Conservation (phyloP, 495 filamentous ascomycete species). For the Articulospora tetracladia region DNA sequence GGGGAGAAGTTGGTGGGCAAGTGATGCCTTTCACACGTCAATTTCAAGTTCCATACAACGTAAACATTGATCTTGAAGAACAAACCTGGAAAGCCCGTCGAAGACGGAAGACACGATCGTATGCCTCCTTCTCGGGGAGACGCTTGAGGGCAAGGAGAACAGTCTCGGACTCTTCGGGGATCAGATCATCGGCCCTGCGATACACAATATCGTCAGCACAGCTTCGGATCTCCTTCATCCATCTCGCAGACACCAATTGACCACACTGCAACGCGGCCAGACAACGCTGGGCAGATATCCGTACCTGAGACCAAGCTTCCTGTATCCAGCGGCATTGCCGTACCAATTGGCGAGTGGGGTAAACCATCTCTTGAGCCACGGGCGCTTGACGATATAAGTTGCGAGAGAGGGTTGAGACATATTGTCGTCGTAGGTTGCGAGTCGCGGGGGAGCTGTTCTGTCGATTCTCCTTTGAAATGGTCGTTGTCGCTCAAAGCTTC, state of each 20-base stretch:
- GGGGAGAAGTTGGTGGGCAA: conserved; percentile 75
- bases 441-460: conserved; percentile 15
- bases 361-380: conserved; percentile 77
- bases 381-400: conserved; percentile 70
- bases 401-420: conserved; percentile 75
- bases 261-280: background rate
- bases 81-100: conserved; percentile 90
- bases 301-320: conserved; percentile 88
- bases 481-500: conserved; percentile 11
- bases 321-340: conserved; percentile 79
- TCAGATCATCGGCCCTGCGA: conserved; percentile 83
- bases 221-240: background rate
- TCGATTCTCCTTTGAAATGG: background rate
- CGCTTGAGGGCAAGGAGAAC: conserved; percentile 87
- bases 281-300: conserved; percentile 17
- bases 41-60: background rate
- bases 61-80: background rate
- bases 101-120: conserved; percentile 96
- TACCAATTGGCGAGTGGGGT: conserved; percentile 82
- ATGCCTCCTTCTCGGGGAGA: conserved; percentile 82
- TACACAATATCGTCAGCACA: conserved; percentile 8
- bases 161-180: conserved; percentile 81
- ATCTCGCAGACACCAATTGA: background rate
- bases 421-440: conserved; percentile 30
- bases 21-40: conserved; percentile 56